These are phyloP conservation scores for Penicillium waksmanii DNA, from an alignment of 495 filamentous ascomycete species.

Conservation along the genomic window DNA sequence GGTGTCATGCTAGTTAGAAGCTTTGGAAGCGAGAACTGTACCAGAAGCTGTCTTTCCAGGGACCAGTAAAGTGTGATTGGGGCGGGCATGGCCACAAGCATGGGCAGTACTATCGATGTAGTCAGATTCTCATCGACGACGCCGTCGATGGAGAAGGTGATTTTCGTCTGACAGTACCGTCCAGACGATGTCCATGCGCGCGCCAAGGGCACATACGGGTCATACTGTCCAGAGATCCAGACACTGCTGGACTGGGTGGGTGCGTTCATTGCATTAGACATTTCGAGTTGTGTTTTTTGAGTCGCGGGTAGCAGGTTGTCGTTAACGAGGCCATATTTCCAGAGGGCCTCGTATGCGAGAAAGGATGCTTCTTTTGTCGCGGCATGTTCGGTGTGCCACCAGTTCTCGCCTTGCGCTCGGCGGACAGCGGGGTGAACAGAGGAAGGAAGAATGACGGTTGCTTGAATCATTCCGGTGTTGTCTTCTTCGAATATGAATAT, in stretches of 20 bases:
- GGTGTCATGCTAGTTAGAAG: constrained; percentile 11
- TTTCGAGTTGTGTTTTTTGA: constrained; percentile 27
- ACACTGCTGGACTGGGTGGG: neutral
- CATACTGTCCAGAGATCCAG: constrained; percentile 48
- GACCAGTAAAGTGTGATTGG: constrained; percentile 57
- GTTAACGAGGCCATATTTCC: constrained; percentile 72
- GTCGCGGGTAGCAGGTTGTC: constrained; percentile 73
- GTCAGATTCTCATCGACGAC: constrained; percentile 32
- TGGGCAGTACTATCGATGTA: constrained; percentile 53
- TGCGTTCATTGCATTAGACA: constrained; percentile 7
- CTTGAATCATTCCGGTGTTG: constrained; percentile 20
- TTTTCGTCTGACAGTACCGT: constrained; percentile 35
- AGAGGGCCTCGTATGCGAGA: constrained; percentile 73
- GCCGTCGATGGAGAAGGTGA: constrained; percentile 36
- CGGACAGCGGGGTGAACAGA: constrained; percentile 69
- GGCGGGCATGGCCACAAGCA: constrained; percentile 40
- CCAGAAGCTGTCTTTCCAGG: constrained; percentile 36
- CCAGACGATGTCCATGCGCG: constrained; percentile 50
- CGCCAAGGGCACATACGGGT: constrained; percentile 70
- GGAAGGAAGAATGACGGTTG: constrained; percentile 68
- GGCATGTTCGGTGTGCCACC: constrained; percentile 73
- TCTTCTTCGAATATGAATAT: constrained; percentile 48
- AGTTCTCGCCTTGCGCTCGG: constrained; percentile 46
- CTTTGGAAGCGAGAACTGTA: constrained; percentile 39
- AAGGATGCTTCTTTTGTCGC: constrained; percentile 86